Evolutionary conservation across 1,284 basidiomycete genomes (phyloP).

Genomic region (Pholiota adiposa): DNA sequence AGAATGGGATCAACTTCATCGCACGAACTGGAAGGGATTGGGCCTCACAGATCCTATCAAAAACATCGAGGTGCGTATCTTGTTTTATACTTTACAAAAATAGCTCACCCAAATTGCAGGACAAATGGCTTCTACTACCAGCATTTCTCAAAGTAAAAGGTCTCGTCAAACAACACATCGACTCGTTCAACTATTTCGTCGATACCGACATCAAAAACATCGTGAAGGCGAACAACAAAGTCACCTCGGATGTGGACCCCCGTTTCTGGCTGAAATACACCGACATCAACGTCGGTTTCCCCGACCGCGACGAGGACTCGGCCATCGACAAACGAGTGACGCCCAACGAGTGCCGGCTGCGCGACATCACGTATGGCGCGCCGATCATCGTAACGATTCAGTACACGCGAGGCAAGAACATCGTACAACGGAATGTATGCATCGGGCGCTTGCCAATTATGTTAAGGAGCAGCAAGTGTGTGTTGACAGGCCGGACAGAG

Average conservation of each 20-base stretch:
- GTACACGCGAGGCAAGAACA: slow-evolving; percentile 92
- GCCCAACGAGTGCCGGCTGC: slow-evolving; percentile 96
- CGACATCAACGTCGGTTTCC: slow-evolving; percentile 92
- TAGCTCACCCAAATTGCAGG: slow-evolving; percentile 51
- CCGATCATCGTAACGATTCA: slow-evolving; percentile 95
- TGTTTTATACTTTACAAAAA: not conserved
- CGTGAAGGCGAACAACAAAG: slow-evolving; percentile 90
- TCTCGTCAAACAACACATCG: slow-evolving; percentile 99
- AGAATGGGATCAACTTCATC: slow-evolving; percentile 65
- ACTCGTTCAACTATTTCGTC: slow-evolving; percentile 99
- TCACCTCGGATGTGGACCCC: slow-evolving; percentile 97
- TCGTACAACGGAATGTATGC: slow-evolving; percentile 86
- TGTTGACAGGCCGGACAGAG: slow-evolving; percentile 80
- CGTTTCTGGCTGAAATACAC: slow-evolving; percentile 98
- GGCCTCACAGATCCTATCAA: slow-evolving; percentile 81
- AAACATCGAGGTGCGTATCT: slow-evolving; percentile 64
- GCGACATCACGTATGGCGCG: slow-evolving; percentile 96
- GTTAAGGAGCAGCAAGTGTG: slow-evolving; percentile 94
- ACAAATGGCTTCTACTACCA: slow-evolving; percentile 96
- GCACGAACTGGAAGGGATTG: slow-evolving; percentile 69
- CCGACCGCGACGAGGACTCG: slow-evolving; percentile 86
- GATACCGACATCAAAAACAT: slow-evolving; percentile 98
- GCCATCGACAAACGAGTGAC: slow-evolving; percentile 86
- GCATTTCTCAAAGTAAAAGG: slow-evolving; percentile 97
- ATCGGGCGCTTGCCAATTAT: slow-evolving; percentile 97